Conservation (phyloP, 768 basidiomycete genomes). For the Tricholoma sp. region DNA sequence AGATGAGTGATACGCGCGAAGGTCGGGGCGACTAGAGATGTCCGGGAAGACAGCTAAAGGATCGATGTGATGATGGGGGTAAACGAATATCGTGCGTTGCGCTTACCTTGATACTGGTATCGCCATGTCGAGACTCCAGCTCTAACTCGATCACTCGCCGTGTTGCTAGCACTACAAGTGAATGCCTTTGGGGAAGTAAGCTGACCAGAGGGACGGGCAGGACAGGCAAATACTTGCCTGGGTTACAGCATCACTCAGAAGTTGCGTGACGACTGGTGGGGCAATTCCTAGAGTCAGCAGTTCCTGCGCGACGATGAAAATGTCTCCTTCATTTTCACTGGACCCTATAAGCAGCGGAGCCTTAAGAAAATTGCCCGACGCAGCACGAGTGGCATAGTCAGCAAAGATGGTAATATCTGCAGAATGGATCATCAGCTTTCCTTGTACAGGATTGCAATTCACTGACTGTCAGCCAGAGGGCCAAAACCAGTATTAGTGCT, state of each 20-base stretch:
- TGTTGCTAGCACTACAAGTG: conserved; percentile 27
- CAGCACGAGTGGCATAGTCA: conserved; percentile 19
- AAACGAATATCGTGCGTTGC: conserved; percentile 14
- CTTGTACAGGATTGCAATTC: background rate
- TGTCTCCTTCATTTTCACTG: conserved; percentile 29
- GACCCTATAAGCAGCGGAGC: conserved; percentile 23
- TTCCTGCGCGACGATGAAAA: conserved; percentile 26
- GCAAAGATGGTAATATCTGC: conserved; percentile 29
- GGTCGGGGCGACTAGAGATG: conserved; percentile 26
- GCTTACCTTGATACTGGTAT: conserved; percentile 20
- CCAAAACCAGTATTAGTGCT: conserved; percentile 23
- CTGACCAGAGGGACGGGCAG: background rate
- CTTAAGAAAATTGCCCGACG: conserved; percentile 16
- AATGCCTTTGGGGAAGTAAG: conserved; percentile 7
- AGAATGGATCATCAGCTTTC: background rate
- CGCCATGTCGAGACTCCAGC: conserved; percentile 20
- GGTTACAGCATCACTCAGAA: conserved; percentile 25
- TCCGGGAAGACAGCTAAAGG: conserved; percentile 23
- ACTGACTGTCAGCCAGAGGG: conserved; percentile 28
- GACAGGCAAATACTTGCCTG: conserved; percentile 14
- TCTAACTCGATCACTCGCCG: conserved; percentile 23
- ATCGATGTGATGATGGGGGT: conserved; percentile 18
- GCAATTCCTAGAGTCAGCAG: conserved; percentile 21
- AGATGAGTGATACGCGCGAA: conserved; percentile 34
- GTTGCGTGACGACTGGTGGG: conserved; percentile 24